Evolutionary conservation across 305 asterid genomes (phyloP).

Genomic region (Solanum aculeatissimum): DNA sequence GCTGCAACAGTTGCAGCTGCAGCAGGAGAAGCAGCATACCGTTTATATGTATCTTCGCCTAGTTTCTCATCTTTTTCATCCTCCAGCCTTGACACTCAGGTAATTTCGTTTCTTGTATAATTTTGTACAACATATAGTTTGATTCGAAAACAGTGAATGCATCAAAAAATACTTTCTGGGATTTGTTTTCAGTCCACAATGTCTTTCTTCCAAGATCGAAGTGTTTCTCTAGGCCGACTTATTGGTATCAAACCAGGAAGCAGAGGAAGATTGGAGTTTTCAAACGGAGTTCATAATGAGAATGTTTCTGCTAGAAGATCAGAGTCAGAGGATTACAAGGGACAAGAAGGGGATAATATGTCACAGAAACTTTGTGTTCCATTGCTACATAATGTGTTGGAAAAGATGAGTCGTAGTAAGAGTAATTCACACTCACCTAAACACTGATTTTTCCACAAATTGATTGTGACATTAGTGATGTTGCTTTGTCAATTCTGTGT

Average conservation of each 20-base stretch:
- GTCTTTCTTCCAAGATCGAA: conserved; percentile 53
- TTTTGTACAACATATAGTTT: neutral
- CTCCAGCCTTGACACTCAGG: conserved; percentile 71
- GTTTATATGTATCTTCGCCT: conserved; percentile 11
- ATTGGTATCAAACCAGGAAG: conserved; percentile 38
- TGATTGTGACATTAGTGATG: neutral
- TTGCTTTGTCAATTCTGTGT: neutral
- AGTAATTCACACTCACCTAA: conserved; percentile 5
- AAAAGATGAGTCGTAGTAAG: conserved; percentile 23
- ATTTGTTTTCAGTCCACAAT: conserved; percentile 38
- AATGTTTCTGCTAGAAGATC: conserved; percentile 1
- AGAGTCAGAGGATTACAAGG: neutral
- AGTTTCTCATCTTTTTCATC: conserved; percentile 65
- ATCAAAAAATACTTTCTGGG: neutral
- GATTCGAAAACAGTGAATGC: neutral
- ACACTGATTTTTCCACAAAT: neutral
- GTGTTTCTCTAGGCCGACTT: conserved; percentile 50
- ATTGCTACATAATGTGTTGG: conserved; percentile 24
- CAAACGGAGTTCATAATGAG: neutral
- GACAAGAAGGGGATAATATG: neutral
- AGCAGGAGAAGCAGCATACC: conserved; percentile 7
- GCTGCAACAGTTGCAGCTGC: neutral
- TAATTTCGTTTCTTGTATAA: neutral
- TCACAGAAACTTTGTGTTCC: conserved; percentile 42
- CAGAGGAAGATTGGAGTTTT: conserved; percentile 7